phyloP scores from a whole-genome alignment of 1,284 basidiomycete species.

The Ceratobasidium sp. region DNA sequence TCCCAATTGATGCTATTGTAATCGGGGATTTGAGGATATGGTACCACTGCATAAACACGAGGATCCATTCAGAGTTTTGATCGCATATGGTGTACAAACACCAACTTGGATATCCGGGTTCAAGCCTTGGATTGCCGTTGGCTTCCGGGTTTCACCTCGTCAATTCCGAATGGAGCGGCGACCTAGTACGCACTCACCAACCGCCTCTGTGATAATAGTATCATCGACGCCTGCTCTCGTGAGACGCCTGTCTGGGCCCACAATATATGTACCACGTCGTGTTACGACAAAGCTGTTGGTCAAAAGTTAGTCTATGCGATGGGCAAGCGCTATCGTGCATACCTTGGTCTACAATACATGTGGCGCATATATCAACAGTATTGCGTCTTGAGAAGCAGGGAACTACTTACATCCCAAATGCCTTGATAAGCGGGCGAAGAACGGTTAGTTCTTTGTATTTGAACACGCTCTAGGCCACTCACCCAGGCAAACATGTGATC shows the following conservation, averaged over 20 bases:
- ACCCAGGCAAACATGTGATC: conserved; percentile 14
- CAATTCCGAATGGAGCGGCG: not conserved
- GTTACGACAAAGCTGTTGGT: conserved; percentile 7
- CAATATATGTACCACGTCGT: not conserved
- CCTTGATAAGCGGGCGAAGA: not conserved
- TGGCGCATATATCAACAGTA: not conserved
- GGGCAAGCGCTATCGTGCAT: no score
- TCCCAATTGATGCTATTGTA: not conserved
- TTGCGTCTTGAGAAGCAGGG: not conserved
- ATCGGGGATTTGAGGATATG: not conserved
- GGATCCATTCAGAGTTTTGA: no score
- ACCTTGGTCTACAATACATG: not conserved
- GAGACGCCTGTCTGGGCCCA: not conserved
- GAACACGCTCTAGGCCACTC: not conserved
- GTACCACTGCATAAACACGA: not conserved
- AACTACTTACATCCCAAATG: conserved; percentile 1
- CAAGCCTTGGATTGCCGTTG: not conserved
- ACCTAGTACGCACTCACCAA: not conserved
- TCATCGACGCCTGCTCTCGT: not conserved
- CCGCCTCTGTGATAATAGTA: not conserved
- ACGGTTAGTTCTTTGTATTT: not conserved
- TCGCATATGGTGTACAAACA: not conserved
- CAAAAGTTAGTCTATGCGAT: not conserved
- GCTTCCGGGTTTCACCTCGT: not conserved
- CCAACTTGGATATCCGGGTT: not conserved